Evolutionary conservation across 257 asterid genomes (phyloP).

Genomic region (Datura wrightii): DNA sequence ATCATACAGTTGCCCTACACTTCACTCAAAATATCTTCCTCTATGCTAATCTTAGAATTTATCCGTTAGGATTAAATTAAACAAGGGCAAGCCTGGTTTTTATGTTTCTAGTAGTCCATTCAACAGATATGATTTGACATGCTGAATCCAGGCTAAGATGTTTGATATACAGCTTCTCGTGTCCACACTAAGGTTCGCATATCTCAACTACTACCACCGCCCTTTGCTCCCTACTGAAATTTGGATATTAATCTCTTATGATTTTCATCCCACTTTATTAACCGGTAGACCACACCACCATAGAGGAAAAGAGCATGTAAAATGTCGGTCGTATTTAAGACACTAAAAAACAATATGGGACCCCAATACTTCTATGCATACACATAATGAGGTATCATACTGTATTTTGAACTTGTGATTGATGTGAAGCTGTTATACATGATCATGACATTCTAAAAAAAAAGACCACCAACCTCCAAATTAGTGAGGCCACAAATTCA

Average conservation of each 20-base stretch:
- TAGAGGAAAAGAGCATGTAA: neutral
- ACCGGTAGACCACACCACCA: neutral
- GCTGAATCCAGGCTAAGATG: neutral
- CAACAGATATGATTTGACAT: neutral
- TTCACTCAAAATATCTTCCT: neutral
- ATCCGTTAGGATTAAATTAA: conserved; percentile 21
- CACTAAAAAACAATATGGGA: conserved; percentile 5
- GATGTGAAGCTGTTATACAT: conserved; percentile 9
- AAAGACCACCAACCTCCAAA: neutral
- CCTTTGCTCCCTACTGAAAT: neutral
- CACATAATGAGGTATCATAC: conserved; percentile 7
- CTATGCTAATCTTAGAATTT: neutral
- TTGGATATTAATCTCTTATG: neutral
- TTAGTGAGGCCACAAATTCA: neutral
- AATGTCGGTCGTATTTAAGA: conserved; percentile 7
- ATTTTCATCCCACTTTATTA: neutral
- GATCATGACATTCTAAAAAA: conserved; percentile 6
- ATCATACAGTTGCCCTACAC: neutral
- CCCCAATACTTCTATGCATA: neutral
- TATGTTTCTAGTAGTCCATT: neutral
- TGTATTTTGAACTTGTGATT: conserved; percentile 15
- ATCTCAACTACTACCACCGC: neutral
- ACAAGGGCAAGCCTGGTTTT: neutral
- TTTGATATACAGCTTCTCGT: neutral
- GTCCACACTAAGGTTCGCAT: neutral